phyloP scores from a whole-genome alignment of 768 basidiomycete genomes.

The Leucocoprinus sp. region DNA sequence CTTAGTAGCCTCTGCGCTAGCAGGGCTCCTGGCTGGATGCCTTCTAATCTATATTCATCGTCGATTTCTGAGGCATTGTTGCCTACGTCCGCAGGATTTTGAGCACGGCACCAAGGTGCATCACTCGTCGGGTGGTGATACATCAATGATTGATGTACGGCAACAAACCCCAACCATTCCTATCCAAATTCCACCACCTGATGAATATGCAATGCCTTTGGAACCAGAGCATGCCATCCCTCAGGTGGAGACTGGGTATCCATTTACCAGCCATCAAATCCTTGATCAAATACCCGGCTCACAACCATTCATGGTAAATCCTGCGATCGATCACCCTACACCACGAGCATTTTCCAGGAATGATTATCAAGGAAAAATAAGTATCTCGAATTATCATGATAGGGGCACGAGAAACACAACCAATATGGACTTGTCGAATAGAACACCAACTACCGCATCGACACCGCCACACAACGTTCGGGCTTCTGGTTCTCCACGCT shows the following conservation, averaged over 20 bases:
- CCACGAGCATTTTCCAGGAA: neutral
- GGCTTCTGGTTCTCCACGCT: neutral
- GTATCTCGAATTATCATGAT: neutral
- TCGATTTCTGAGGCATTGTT: neutral
- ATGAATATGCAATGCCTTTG: neutral
- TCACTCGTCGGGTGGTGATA: neutral
- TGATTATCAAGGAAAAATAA: neutral
- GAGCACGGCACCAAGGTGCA: neutral
- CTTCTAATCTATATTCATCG: neutral
- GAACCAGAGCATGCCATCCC: neutral
- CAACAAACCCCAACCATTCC: slow-evolving; percentile 4
- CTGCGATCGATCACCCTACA: neutral
- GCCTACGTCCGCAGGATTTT: neutral
- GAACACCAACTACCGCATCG: neutral
- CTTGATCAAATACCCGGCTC: too few relatives aligned
- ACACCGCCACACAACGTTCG: neutral
- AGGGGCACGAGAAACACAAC: neutral
- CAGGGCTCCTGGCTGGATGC: neutral
- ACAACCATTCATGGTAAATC: too few relatives aligned
- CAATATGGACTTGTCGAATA: neutral
- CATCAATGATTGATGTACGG: neutral
- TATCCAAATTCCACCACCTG: slow-evolving; percentile 6
- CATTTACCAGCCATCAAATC: neutral
- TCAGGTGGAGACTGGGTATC: neutral
- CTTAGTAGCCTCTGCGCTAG: neutral